Percentiles rank a stretch among this genome's conserved stretches.
phyloP scores from a whole-genome alignment of 257 asterid genomes.

The Leonotis leonurus region DNA sequence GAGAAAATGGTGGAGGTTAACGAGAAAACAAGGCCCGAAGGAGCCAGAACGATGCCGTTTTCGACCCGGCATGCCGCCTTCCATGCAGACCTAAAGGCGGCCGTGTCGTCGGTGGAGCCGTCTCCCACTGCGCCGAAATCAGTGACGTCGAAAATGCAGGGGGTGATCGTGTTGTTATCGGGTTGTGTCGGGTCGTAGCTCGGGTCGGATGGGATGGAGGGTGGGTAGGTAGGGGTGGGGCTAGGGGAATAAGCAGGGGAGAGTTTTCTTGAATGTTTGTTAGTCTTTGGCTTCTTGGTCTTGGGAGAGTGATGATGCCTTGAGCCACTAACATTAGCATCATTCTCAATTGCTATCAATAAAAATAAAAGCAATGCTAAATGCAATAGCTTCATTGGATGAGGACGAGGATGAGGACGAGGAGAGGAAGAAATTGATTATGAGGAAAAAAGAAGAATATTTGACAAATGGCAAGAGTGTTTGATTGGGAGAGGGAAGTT shows the following conservation, averaged over 20 bases:
- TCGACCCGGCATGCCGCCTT: constrained; percentile 77
- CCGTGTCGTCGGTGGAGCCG: constrained; percentile 71
- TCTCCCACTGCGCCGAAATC: constrained; percentile 78
- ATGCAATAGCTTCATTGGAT: constrained; percentile 25
- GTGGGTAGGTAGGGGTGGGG: too few relatives aligned
- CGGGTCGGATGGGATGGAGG: constrained; percentile 40
- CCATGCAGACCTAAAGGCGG: constrained; percentile 81
- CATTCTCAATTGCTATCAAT: constrained; percentile 16
- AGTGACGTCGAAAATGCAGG: constrained; percentile 58
- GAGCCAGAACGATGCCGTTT: constrained; percentile 53
- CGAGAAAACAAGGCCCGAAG: constrained; percentile 35
- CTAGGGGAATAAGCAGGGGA: constrained; percentile 23
- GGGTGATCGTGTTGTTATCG: constrained; percentile 15
- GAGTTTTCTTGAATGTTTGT: not conserved
- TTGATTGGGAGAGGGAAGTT: constrained; percentile 8
- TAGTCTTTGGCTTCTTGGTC: constrained; percentile 35
- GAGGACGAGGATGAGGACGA: too few relatives aligned
- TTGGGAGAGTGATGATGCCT: constrained; percentile 30
- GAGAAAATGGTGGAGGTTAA: constrained; percentile 84
- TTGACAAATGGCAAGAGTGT: constrained; percentile 11
- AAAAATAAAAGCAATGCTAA: constrained; percentile 1
- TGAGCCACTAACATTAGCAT: constrained; percentile 34
- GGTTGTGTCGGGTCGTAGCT: constrained; percentile 2
- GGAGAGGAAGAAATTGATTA: not conserved
- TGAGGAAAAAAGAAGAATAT: too few relatives aligned